Percentiles rank a stretch among this genome's conserved stretches.
These are phyloP conservation scores for Diversispora eburnea DNA, from an alignment of 192 early-diverging fungal genomes.

Conservation along the genomic window DNA sequence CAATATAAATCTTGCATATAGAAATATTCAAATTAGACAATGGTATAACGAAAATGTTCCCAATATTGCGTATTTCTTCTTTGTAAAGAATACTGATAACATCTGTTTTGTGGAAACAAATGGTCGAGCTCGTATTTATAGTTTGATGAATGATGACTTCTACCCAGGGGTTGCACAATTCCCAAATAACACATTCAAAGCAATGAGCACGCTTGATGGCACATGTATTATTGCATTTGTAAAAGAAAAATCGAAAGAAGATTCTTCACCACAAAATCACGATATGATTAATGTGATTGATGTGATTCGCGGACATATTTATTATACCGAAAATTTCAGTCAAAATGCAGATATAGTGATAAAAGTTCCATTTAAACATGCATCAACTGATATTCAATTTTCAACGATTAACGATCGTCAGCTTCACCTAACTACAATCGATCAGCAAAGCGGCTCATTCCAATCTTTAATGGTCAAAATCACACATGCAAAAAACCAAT, in stretches of 20 bases:
- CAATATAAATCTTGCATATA: not conserved
- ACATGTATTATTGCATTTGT: constrained; percentile 24
- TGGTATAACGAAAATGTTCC: constrained; percentile 20
- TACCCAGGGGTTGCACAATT: constrained; percentile 10
- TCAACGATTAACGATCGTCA: not conserved
- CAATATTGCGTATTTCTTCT: constrained; percentile 12
- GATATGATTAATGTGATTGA: not conserved
- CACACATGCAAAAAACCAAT: constrained; percentile 21
- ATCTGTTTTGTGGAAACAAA: constrained; percentile 24
- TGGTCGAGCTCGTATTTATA: constrained; percentile 14
- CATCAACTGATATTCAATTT: constrained; percentile 10
- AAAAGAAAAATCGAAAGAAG: not conserved
- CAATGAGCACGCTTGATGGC: constrained; percentile 15
- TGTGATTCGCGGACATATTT: not conserved
- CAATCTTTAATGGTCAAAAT: constrained; percentile 11
- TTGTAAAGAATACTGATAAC: constrained; percentile 20
- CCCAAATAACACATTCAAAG: not conserved
- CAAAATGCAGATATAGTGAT: constrained; percentile 8
- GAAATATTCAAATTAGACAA: constrained; percentile 17
- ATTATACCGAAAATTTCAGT: not conserved
- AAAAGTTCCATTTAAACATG: not conserved
- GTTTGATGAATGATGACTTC: constrained; percentile 12
- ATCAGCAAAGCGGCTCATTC: not conserved
- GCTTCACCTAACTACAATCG: not conserved
- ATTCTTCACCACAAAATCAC: not conserved